Evolutionary conservation across 495 filamentous ascomycete species (phyloP).

Genomic region (Monascus purpureus): DNA sequence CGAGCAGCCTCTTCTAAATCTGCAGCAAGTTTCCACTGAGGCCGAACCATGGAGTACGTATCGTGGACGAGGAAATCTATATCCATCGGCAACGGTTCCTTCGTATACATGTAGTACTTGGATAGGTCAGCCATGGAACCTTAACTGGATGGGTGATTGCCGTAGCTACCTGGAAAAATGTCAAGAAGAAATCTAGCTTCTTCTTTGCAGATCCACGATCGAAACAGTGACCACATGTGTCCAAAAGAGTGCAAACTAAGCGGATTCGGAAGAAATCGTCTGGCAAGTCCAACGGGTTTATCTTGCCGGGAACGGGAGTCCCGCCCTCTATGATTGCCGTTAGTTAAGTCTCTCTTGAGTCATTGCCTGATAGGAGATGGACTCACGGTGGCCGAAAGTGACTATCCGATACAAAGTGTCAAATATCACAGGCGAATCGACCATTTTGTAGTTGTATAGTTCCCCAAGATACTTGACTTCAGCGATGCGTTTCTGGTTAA

Average conservation of each 20-base stretch:
- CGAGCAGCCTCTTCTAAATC: constrained; percentile 72
- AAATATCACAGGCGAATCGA: constrained; percentile 91
- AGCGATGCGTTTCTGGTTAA: constrained; percentile 88
- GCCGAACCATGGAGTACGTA: constrained; percentile 66
- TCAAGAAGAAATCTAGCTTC: constrained; percentile 96
- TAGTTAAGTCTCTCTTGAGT: neutral
- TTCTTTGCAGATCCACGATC: constrained; percentile 87
- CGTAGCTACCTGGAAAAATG: constrained; percentile 62
- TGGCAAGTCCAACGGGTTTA: constrained; percentile 65
- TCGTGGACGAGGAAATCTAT: constrained; percentile 95
- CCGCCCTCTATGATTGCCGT: constrained; percentile 44
- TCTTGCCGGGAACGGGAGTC: constrained; percentile 60
- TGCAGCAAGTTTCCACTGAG: constrained; percentile 78
- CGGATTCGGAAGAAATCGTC: constrained; percentile 96
- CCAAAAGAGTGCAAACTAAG: constrained; percentile 73
- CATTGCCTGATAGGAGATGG: neutral
- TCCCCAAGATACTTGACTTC: constrained; percentile 96
- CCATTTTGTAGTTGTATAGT: constrained; percentile 95
- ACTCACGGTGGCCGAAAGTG: constrained; percentile 71
- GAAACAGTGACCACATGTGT: constrained; percentile 94
- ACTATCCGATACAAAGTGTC: constrained; percentile 90
- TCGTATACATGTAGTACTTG: constrained; percentile 88
- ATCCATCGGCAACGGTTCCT: constrained; percentile 88
- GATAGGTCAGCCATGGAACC: constrained; percentile 9
- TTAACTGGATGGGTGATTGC: neutral